Conservation (phyloP, 768 basidiomycete genomes). For the Leccinum disarticulatum region DNA sequence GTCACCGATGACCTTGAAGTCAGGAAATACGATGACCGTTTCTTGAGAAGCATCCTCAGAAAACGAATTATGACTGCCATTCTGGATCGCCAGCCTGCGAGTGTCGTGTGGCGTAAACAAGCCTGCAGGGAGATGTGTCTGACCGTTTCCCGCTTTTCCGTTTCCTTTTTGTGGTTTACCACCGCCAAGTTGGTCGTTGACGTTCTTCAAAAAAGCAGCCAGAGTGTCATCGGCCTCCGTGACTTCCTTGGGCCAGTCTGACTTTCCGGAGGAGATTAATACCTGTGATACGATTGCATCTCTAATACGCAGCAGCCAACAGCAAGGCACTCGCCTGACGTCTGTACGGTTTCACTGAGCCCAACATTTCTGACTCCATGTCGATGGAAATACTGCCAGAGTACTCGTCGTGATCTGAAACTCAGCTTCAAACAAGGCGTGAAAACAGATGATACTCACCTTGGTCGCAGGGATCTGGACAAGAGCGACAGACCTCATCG, state of each 20-base stretch:
- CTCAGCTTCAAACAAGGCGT: conserved; percentile 24
- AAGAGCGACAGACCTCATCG: conserved; percentile 66
- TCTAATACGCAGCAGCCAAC: neutral
- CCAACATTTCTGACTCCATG: conserved; percentile 79
- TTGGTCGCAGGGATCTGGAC: conserved; percentile 75
- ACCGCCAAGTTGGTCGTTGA: conserved; percentile 18
- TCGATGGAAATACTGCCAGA: conserved; percentile 75
- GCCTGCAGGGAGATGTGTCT: conserved; percentile 38
- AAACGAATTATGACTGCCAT: conserved; percentile 78
- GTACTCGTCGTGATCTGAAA: conserved; percentile 69
- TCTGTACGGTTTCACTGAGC: conserved; percentile 78
- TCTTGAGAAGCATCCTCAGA: conserved; percentile 60
- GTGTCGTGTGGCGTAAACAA: conserved; percentile 59
- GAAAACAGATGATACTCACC: conserved; percentile 40
- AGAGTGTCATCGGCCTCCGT: conserved; percentile 70
- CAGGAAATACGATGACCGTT: conserved; percentile 87
- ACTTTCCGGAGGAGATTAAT: conserved; percentile 85
- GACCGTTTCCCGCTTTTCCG: conserved; percentile 5
- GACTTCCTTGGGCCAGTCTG: conserved; percentile 85
- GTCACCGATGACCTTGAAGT: conserved; percentile 81
- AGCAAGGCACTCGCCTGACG: conserved; percentile 59
- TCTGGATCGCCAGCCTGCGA: conserved; percentile 66
- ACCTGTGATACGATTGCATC: conserved; percentile 45
- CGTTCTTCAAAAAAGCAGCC: conserved; percentile 51
- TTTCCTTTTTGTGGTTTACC: conserved; percentile 1